Evolutionary conservation across 768 basidiomycete genomes (phyloP).

Genomic region (Xerocomus spinulosus): DNA sequence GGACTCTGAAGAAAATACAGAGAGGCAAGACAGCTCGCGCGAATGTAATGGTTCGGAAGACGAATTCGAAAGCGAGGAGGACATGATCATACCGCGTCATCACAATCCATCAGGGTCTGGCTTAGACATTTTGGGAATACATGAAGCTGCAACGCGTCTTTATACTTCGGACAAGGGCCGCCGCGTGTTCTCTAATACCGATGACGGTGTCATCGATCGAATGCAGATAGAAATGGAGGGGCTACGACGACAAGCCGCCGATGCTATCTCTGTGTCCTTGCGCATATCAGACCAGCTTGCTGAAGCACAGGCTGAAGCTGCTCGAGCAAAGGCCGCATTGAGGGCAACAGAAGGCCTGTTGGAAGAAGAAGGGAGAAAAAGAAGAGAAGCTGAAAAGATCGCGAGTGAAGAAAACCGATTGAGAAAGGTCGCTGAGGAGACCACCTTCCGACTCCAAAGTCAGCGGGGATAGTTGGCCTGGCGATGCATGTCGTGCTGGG

Average conservation of each 20-base stretch:
- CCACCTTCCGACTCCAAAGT: slow-evolving; percentile 34
- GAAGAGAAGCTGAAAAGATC: slow-evolving; percentile 54
- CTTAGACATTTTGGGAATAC: slow-evolving; percentile 34
- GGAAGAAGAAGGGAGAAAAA: slow-evolving; percentile 54
- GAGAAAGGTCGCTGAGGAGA: slow-evolving; percentile 50
- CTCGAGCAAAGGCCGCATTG: slow-evolving; percentile 50
- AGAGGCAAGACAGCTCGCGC: slow-evolving; percentile 33
- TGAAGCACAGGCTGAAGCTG: slow-evolving; percentile 57
- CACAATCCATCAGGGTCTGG: slow-evolving; percentile 39
- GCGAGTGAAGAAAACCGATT: slow-evolving; percentile 45
- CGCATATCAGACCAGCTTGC: slow-evolving; percentile 68
- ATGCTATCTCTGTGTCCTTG: slow-evolving; percentile 60
- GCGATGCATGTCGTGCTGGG: not conserved
- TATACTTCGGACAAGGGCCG: slow-evolving; percentile 34
- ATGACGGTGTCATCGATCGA: slow-evolving; percentile 50
- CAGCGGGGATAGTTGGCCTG: slow-evolving; percentile 13
- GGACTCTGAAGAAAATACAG: slow-evolving; percentile 39
- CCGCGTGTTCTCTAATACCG: slow-evolving; percentile 25
- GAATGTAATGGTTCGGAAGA: slow-evolving; percentile 47
- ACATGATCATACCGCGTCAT: slow-evolving; percentile 44
- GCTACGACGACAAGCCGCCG: slow-evolving; percentile 62
- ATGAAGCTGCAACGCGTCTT: slow-evolving; percentile 37
- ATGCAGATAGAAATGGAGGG: slow-evolving; percentile 62
- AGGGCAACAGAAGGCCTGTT: slow-evolving; percentile 52
- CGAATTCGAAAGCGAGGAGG: slow-evolving; percentile 66